Percentiles rank a stretch among this genome's conserved stretches.
phyloP scores from a whole-genome alignment of 2,329 filamentous ascomycete genomes.

The Paecilomyces dactylethromorphus region DNA sequence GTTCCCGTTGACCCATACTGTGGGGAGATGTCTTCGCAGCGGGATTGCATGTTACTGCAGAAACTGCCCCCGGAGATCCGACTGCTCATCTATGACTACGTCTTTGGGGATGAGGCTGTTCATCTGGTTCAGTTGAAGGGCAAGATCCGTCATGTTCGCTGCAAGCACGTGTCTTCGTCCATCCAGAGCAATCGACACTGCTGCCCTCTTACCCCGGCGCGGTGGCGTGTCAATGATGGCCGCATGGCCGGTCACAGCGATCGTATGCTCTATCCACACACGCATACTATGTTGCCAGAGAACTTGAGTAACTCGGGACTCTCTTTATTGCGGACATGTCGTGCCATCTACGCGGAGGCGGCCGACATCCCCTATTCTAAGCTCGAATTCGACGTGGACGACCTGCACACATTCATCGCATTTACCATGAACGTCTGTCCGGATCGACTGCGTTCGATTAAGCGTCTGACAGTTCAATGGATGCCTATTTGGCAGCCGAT shows the following conservation, averaged over 20 bases:
- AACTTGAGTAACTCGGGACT: constrained; percentile 17
- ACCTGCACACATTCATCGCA: constrained; percentile 29
- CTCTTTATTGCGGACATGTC: constrained; percentile 25
- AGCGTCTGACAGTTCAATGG: constrained; percentile 24
- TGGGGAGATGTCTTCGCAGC: constrained; percentile 12
- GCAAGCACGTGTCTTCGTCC: constrained; percentile 14
- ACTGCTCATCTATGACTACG: constrained; percentile 30
- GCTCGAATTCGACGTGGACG: constrained; percentile 28
- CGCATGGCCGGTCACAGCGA: constrained; percentile 12
- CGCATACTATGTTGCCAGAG: constrained; percentile 16
- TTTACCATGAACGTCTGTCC: constrained; percentile 20
- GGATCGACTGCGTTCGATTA: constrained; percentile 11
- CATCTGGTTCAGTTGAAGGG: constrained; percentile 30
- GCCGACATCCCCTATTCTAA: constrained; percentile 20
- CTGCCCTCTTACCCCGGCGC: constrained; percentile 23
- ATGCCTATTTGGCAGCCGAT: constrained; percentile 29
- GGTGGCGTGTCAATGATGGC: constrained; percentile 21
- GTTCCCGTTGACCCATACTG: constrained; percentile 11
- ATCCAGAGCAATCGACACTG: constrained; percentile 25
- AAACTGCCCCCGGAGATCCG: constrained; percentile 30
- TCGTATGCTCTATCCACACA: constrained; percentile 28
- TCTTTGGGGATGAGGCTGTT: constrained; percentile 27
- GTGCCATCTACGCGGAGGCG: constrained; percentile 28
- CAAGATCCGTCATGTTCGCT: constrained; percentile 30
- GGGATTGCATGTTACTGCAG: constrained; percentile 14